phyloP scores from a whole-genome alignment of 345 rosid genomes.

The Microcos paniculata region DNA sequence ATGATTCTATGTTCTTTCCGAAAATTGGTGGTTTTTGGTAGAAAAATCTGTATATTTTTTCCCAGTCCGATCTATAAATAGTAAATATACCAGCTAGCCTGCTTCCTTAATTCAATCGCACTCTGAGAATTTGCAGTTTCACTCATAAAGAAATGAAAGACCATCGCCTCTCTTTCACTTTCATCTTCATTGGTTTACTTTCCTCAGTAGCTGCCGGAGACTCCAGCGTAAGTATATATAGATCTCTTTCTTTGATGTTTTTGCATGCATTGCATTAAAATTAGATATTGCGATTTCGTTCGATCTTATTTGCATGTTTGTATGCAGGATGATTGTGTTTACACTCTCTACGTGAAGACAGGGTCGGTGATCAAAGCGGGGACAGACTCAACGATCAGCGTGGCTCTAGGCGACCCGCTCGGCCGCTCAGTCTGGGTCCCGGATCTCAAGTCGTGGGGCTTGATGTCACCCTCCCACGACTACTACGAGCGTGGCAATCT shows the following conservation, averaged over 20 bases:
- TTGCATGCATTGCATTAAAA: neutral
- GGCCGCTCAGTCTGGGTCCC: conserved; percentile 33
- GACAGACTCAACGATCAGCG: conserved; percentile 41
- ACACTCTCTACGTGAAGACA: conserved; percentile 43
- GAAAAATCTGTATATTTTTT: neutral
- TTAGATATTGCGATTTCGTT: too few species aligned
- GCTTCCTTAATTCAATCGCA: neutral
- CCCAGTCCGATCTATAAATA: neutral
- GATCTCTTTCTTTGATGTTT: neutral
- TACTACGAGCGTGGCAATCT: conserved; percentile 44
- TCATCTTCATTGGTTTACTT: neutral
- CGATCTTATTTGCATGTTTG: neutral
- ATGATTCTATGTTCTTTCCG: too few species aligned
- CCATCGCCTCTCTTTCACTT: neutral
- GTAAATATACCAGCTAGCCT: neutral
- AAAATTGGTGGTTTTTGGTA: too few species aligned
- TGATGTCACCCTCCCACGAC: conserved; percentile 41
- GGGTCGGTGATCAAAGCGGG: conserved; percentile 40
- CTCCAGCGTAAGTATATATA: neutral
- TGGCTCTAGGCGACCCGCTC: conserved; percentile 25
- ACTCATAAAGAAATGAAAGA: neutral
- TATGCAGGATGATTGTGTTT: conserved; percentile 26
- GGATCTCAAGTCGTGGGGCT: conserved; percentile 35
- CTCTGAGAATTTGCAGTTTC: neutral
- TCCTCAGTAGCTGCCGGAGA: neutral